Conservation (phyloP, 495 filamentous ascomycete genomes). For the Daldinia decipiens region DNA sequence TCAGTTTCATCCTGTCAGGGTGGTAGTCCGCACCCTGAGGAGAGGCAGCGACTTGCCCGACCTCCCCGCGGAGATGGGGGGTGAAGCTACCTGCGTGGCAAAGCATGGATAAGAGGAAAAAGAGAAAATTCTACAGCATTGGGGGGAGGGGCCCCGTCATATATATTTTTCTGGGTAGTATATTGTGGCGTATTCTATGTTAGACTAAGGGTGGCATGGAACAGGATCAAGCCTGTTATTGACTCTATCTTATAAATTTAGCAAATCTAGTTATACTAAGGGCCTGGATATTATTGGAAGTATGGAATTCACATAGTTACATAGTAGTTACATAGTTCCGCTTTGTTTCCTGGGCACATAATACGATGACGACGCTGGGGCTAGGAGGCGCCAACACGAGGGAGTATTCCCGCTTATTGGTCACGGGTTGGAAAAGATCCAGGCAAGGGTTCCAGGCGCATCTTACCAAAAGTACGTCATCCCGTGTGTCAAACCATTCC, state of each 20-base stretch:
- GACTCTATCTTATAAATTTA: slow-evolving; percentile 3
- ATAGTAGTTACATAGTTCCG: background rate
- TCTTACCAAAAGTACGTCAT: slow-evolving; percentile 40
- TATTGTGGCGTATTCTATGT: slow-evolving; percentile 22
- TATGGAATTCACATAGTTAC: background rate
- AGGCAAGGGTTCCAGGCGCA: slow-evolving; percentile 36
- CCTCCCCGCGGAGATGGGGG: slow-evolving; percentile 29
- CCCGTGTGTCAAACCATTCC: slow-evolving; percentile 22
- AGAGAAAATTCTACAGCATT: background rate
- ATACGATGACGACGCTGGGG: slow-evolving; percentile 16
- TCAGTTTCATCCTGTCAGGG: slow-evolving; percentile 32
- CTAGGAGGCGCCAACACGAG: slow-evolving; percentile 19
- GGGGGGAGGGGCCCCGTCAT: slow-evolving; percentile 2
- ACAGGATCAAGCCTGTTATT: slow-evolving; percentile 30
- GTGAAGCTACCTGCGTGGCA: slow-evolving; percentile 34
- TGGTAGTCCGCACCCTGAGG: slow-evolving; percentile 10
- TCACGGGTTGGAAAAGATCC: background rate
- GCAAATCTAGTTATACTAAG: background rate
- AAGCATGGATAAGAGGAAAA: slow-evolving; percentile 20
- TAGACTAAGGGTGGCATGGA: slow-evolving; percentile 7
- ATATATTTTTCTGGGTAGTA: slow-evolving; percentile 4
- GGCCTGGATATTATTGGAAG: no score
- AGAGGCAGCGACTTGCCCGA: slow-evolving; percentile 40
- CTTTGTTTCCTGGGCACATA: background rate
- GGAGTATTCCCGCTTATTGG: slow-evolving; percentile 7